Conservation (phyloP, 1,284 basidiomycete species). For the Hymenochaete sp. region DNA sequence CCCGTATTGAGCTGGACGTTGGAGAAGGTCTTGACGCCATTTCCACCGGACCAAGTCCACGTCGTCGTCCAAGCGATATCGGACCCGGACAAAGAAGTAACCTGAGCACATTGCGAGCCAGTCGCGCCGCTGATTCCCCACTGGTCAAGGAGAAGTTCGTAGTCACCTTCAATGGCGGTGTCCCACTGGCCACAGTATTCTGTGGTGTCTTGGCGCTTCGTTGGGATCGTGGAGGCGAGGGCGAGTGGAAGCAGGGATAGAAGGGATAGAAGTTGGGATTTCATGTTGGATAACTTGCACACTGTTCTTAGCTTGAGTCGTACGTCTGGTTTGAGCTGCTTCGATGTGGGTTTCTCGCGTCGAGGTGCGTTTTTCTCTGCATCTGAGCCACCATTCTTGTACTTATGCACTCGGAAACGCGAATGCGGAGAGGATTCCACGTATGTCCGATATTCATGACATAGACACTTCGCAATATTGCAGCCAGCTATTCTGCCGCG, state of each 20-base stretch:
- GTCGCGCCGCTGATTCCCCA: conserved; percentile 42
- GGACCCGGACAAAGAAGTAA: conserved; percentile 37
- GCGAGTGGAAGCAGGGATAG: conserved; percentile 1
- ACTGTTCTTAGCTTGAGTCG: too few relatives aligned
- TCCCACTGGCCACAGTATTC: conserved; percentile 45
- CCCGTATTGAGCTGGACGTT: conserved; percentile 46
- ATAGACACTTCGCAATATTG: too few relatives aligned
- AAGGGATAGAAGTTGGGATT: background rate
- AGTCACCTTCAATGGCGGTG: conserved; percentile 34
- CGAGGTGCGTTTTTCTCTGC: too few relatives aligned
- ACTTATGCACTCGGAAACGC: too few relatives aligned
- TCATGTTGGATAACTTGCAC: too few relatives aligned
- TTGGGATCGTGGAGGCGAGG: conserved; percentile 1
- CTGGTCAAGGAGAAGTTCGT: conserved; percentile 41
- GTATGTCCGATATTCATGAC: too few relatives aligned
- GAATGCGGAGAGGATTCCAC: too few relatives aligned
- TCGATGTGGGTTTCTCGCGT: too few relatives aligned
- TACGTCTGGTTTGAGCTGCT: too few relatives aligned
- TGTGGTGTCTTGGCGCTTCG: conserved; percentile 24
- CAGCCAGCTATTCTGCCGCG: too few relatives aligned
- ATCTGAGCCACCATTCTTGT: too few relatives aligned
- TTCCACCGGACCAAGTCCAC: conserved; percentile 48
- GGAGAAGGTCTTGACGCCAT: conserved; percentile 51
- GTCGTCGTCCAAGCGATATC: conserved; percentile 44
- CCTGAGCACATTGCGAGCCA: conserved; percentile 48